Conservation (phyloP, 129 eudicot species). For the Oenanthe sinensis region DNA sequence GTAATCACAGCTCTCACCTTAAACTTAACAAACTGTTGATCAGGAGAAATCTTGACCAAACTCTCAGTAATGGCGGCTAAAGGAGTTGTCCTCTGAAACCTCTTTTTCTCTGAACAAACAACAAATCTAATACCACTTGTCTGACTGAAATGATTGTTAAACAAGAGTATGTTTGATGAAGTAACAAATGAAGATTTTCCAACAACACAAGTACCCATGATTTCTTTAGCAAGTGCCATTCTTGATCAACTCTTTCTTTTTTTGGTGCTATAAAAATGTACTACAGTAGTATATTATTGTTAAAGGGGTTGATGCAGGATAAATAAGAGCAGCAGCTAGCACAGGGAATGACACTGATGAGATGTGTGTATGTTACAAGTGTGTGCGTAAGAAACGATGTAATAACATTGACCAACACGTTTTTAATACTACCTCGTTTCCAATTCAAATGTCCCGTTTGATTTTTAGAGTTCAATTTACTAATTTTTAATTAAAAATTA, state of each 20-base stretch:
- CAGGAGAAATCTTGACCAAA: slow-evolving; percentile 48
- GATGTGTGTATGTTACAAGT: neutral
- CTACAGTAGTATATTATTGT: neutral
- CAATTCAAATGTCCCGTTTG: no score
- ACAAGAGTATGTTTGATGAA: slow-evolving; percentile 15
- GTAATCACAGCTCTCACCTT: slow-evolving; percentile 80
- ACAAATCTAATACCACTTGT: neutral
- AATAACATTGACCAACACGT: neutral
- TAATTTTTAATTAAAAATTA: no score
- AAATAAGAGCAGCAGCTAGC: neutral
- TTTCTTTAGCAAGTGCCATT: slow-evolving; percentile 57
- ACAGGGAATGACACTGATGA: neutral
- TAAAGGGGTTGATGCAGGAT: neutral
- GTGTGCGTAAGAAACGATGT: neutral
- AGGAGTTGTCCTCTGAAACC: slow-evolving; percentile 18
- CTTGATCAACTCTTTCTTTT: neutral
- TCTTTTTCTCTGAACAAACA: slow-evolving; percentile 27
- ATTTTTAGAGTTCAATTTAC: no score
- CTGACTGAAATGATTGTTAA: slow-evolving; percentile 1
- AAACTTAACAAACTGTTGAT: slow-evolving; percentile 44
- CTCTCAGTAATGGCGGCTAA: slow-evolving; percentile 79
- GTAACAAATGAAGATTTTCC: slow-evolving; percentile 36
- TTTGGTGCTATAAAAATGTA: no score
- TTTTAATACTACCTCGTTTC: no score
- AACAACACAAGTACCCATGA: slow-evolving; percentile 38